Evolutionary conservation across 257 asterid species (phyloP), one percentile per base, ranked within the genome.

Genomic region (Solanum sejunctum): DNA sequence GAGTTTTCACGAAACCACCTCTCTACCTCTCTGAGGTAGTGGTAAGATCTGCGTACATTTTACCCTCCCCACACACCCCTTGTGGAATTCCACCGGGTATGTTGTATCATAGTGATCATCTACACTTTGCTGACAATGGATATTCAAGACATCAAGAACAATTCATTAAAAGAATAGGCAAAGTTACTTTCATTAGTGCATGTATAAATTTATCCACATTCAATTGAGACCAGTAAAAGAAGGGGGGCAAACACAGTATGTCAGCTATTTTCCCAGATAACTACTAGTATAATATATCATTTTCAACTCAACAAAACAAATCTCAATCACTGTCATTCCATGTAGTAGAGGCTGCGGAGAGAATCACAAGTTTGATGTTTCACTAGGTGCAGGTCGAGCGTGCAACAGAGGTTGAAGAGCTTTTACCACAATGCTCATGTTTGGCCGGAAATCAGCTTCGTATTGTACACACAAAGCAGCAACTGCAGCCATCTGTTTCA

Each of bases 391-490:
- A n/a, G 92, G 23, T 86, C 92, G 91, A 51, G 97, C 86, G 49
- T 90, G 91, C 91, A 93, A 84, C 41, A 93, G 89, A 77, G 98
- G 98, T 89, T 94, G 97, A 49, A 94, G 92, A 51, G 98, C 97
- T 89, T 93, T 94, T 36, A 94, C 97, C 63, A 77, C 82, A 77
- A 77, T 77, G 47, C 63, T 77, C 82, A 77, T 77, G 15, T 77
- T 77, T 23, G 98, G 97, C 23, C 96, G 91, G 72, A 92, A 94
- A 87, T 93, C 95, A 13, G 98, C 93, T 88, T 92, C 97, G 15
- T 92, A 93, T 87, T 94, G 97, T 83, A 91, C 94, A 15, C 97
- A 94, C 88, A 94, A 83, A 11, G 98, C 95, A 87, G 97, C 97
- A 82, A 94, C 98, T 7, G 97, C 98, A 86, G 98, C 98, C 97